Evolutionary conservation across 306 rosid species (phyloP).

Genomic region (Albizia julibrissin): DNA sequence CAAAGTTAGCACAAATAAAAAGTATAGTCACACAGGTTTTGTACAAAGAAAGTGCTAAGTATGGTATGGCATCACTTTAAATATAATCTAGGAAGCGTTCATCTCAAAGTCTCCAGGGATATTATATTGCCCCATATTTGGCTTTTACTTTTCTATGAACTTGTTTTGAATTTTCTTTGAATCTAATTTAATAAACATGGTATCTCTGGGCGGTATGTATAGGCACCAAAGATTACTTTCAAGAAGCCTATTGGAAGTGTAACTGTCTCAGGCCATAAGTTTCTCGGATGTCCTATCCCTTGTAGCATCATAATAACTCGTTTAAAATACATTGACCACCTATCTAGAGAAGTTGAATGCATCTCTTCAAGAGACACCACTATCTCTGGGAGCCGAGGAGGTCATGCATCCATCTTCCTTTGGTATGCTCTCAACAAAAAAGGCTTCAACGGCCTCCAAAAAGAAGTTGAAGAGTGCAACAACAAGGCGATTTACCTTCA

Average conservation of each 20-base stretch:
- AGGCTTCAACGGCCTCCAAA: constrained; percentile 51
- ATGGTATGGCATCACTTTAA: not conserved
- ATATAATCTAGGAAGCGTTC: not conserved
- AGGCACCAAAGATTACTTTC: constrained; percentile 4
- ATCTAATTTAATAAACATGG: not conserved
- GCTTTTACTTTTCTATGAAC: not conserved
- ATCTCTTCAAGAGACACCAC: constrained; percentile 57
- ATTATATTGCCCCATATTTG: not conserved
- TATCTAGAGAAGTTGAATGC: constrained; percentile 34
- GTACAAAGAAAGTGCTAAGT: no score
- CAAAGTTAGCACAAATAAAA: not conserved
- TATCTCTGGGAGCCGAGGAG: constrained; percentile 64
- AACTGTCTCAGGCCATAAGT: not conserved
- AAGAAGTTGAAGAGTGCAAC: constrained; percentile 60
- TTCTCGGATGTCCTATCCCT: not conserved
- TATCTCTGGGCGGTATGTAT: not conserved
- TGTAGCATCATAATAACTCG: constrained; percentile 42
- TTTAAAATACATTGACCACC: constrained; percentile 52
- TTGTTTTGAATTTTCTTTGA: not conserved
- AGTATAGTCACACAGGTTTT: not conserved
- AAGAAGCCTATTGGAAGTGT: constrained; percentile 12
- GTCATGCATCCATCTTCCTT: constrained; percentile 62
- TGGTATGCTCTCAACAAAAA: constrained; percentile 61
- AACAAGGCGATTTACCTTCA: constrained; percentile 56
- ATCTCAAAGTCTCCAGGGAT: not conserved